Conservation (phyloP, 192 early-diverging fungal genomes). For the Backusella parvicylindrica region DNA sequence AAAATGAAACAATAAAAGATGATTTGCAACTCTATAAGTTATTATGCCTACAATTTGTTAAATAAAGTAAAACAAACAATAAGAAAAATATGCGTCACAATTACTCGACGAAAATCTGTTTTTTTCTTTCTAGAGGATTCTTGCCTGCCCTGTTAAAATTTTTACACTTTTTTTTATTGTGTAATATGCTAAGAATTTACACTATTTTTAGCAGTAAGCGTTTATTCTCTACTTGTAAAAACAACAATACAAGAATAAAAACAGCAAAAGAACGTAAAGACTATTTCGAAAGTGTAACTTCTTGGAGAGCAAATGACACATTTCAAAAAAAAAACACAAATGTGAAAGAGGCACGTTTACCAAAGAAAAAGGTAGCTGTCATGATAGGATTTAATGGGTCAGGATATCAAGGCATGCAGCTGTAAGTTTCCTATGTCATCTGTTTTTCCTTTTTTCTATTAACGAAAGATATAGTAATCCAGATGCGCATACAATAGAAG, state of each 20-base stretch:
- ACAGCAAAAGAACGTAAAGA: conserved; percentile 22
- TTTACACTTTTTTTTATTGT: neutral
- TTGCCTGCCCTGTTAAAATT: neutral
- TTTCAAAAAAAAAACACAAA: conserved; percentile 22
- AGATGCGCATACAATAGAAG: conserved; percentile 80
- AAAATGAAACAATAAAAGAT: neutral
- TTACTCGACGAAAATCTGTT: too few species aligned
- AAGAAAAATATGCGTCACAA: neutral
- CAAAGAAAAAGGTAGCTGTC: conserved; percentile 88
- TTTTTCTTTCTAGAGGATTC: neutral
- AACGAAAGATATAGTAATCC: conserved; percentile 58
- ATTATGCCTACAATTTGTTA: neutral
- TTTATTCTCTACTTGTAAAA: neutral
- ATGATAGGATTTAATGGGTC: conserved; percentile 93
- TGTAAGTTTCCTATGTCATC: conserved; percentile 46
- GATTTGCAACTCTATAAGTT: neutral
- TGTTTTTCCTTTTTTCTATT: too few species aligned
- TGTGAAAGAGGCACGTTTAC: conserved; percentile 25
- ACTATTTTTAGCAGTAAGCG: neutral
- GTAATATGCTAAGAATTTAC: neutral
- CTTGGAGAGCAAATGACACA: conserved; percentile 20
- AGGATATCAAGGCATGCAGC: conserved; percentile 96
- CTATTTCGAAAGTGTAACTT: conserved; percentile 13
- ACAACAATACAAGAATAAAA: neutral
- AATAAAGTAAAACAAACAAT: neutral